A percentile compares a stretch with the other conserved stretches of the same genome.
These are phyloP conservation scores for Geotrichum fermentans DNA, from an alignment of 1,139 yeast genomes.

Conservation along the genomic window DNA sequence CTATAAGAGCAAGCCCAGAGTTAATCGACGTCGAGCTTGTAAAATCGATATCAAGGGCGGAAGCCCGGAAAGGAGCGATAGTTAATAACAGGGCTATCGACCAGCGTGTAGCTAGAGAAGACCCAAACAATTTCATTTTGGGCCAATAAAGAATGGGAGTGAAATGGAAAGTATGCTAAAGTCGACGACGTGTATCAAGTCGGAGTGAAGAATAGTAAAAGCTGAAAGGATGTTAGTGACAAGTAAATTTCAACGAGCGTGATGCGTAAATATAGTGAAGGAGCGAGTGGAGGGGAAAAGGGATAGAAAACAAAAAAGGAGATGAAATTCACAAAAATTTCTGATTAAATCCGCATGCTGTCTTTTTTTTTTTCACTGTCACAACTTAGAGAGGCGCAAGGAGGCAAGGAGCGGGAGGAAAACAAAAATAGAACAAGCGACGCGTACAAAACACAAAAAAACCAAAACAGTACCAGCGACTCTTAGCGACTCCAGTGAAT, in stretches of 20 bases:
- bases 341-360: too few relatives aligned
- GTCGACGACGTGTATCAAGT: too few relatives aligned
- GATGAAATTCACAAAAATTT: too few relatives aligned
- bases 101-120: neutral
- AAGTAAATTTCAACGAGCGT: neutral
- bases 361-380: too few relatives aligned
- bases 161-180: too few relatives aligned
- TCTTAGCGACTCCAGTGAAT: too few relatives aligned
- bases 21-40: slow-evolving; percentile 28
- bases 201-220: neutral
- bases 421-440: too few relatives aligned
- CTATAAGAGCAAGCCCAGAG: slow-evolving; percentile 52
- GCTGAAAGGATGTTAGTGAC: neutral
- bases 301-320: neutral
- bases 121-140: neutral
- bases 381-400: too few relatives aligned
- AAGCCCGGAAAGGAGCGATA: neutral
- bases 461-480: too few relatives aligned
- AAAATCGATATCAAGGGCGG: slow-evolving; percentile 24
- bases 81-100: neutral
- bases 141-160: neutral
- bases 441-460: too few relatives aligned
- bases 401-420: too few relatives aligned
- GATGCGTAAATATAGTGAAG: neutral
- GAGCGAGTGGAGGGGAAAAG: neutral